Conservation (phyloP, 306 rosid genomes). For the Rosa multiflora region DNA sequence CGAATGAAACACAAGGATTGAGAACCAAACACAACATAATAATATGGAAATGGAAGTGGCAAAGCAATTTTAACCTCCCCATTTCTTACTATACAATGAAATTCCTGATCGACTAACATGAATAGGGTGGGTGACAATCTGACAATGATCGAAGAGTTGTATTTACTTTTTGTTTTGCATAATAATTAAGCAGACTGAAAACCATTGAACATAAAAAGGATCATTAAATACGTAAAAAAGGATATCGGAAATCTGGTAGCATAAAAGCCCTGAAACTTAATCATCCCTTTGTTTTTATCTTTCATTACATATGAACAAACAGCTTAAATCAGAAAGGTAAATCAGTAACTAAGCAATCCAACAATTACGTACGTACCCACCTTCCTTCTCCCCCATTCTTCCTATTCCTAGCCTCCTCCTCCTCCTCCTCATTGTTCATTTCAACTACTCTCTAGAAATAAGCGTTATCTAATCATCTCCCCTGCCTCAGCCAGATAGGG, state of each 20-base stretch:
- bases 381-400: too few species aligned
- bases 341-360: neutral
- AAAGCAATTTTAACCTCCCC: neutral
- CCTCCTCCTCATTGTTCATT: too few species aligned
- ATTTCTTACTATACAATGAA: neutral
- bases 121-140: neutral
- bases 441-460: too few species aligned
- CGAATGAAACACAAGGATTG: neutral
- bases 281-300: too few species aligned
- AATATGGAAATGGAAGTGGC: neutral
- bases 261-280: too few species aligned
- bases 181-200: neutral
- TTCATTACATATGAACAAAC: too few species aligned
- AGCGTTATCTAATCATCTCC: too few species aligned
- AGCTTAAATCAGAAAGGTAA: neutral
- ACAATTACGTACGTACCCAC: too few species aligned
- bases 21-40: neutral
- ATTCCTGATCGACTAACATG: neutral
- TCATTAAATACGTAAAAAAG: too few species aligned
- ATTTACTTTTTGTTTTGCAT: neutral
- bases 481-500: too few species aligned
- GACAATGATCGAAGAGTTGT: neutral
- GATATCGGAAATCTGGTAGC: too few species aligned
- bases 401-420: too few species aligned
- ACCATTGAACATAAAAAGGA: neutral